Evolutionary conservation across 768 basidiomycete species (phyloP), one percentile per base, ranked within the genome.

Genomic region (Agaricus sinodeliciosus): DNA sequence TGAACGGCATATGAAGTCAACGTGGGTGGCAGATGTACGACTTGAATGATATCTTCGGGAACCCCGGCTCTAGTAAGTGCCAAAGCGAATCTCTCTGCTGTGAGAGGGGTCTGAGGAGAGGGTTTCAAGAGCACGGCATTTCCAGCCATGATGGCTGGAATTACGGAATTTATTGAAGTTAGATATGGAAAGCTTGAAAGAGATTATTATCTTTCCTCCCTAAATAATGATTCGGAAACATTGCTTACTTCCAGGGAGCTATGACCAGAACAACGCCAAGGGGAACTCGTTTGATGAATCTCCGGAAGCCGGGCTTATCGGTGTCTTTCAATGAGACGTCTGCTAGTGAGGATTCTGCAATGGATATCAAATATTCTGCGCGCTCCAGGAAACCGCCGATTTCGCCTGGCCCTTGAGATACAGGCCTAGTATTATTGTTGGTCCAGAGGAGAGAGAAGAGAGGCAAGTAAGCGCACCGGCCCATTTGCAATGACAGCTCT

Each of bases 51-150:
- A 51, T 84, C 77, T 42, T 75, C 58, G 0, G 94, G 94, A 0
- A 96, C 79, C 9, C 93, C 92, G 0, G 92, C 93, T 2, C 73
- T 69, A n/a, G 69, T 69, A 31, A 93, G 76, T 0, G 89, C 85
- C 12, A 73, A 64, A 1, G 79, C 77, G 57, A 97, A 79, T 3
- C 90, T 80, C 64, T 96, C 92, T 3, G 88, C 94, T 0, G 85
- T 82, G 42, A 92, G 72, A 4, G 96, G 95, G 0, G 94, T 97
- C 64, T 99, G 96, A 0, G 96, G 96, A 1, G 94, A 95, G 0
- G 96, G 95, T 66, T 98, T 99, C 63, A 98, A 73, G 42, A 99
- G 65, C 9, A 97, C 89, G 0, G 90, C 69, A 65, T 99, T 98
- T 27, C 96, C 90, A 4, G 94, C 83, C 26, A 98, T 73, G 57